These are phyloP conservation scores for Aspergillus costaricaensis DNA, from an alignment of 2,329 filamentous ascomycete species.

Conservation along the genomic window DNA sequence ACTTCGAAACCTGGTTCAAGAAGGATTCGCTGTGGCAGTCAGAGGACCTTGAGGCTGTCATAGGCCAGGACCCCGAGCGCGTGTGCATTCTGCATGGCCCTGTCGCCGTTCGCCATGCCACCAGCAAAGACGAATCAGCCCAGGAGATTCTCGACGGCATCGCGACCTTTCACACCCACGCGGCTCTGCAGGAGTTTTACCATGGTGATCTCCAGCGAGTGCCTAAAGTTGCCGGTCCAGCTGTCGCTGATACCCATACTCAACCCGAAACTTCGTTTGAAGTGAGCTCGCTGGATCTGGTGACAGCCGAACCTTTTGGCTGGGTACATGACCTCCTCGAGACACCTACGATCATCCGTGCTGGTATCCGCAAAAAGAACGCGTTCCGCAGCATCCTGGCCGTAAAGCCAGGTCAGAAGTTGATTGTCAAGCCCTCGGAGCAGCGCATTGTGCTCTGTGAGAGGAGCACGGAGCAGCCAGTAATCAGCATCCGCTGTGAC, in stretches of 20 bases:
- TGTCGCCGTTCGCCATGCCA: background rate
- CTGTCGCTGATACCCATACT: background rate
- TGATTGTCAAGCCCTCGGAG: background rate
- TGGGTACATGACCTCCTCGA: background rate
- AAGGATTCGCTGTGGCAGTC: constrained; percentile 15
- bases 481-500: background rate
- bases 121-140: background rate
- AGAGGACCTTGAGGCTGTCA: constrained; percentile 3
- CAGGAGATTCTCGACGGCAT: background rate
- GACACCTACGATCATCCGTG: background rate
- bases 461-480: background rate
- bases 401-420: background rate
- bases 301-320: background rate
- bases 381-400: background rate
- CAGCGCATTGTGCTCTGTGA: background rate
- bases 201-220: background rate
- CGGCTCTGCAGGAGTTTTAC: background rate
- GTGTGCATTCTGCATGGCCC: constrained; percentile 11
- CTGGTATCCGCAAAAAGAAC: background rate
- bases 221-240: background rate
- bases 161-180: background rate
- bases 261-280: background rate
- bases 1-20: constrained; percentile 14
- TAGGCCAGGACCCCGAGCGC: constrained; percentile 2
- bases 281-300: background rate